These are phyloP conservation scores for Balakata baccata DNA, from an alignment of 345 rosid species.

Conservation along the genomic window DNA sequence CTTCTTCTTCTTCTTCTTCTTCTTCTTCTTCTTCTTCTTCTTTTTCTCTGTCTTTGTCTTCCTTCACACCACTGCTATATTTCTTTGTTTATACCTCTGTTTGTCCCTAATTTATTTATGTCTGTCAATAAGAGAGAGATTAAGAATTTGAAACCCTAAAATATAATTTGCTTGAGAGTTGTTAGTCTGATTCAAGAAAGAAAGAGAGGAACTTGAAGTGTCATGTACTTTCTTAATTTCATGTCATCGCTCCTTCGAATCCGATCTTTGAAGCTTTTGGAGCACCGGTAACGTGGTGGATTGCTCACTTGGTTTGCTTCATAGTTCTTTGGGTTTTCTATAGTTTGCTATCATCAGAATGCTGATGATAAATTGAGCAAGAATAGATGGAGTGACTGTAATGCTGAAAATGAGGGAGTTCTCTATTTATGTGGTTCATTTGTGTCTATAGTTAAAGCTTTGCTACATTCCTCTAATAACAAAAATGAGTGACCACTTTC, in stretches of 20 bases:
- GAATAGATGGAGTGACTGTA: constrained; percentile 29
- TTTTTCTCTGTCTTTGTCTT: too few relatives aligned
- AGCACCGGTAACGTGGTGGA: constrained; percentile 82
- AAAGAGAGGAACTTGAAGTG: too few relatives aligned
- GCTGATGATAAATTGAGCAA: constrained; percentile 33
- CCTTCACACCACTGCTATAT: too few relatives aligned
- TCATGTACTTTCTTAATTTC: too few relatives aligned
- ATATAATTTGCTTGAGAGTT: background rate
- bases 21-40: too few relatives aligned
- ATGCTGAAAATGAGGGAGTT: constrained; percentile 11
- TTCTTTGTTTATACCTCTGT: too few relatives aligned
- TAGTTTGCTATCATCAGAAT: constrained; percentile 29
- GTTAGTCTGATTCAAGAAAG: too few relatives aligned
- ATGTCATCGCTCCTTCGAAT: too few relatives aligned
- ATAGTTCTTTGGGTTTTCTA: constrained; percentile 44
- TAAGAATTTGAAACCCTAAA: background rate
- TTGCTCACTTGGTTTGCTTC: constrained; percentile 93
- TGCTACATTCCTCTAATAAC: constrained; percentile 7
- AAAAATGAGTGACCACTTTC: constrained; percentile 92
- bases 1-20: too few relatives aligned
- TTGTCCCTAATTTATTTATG: too few relatives aligned
- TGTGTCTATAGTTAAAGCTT: constrained; percentile 23
- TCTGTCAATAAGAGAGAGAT: background rate
- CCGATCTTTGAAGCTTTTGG: constrained; percentile 39
- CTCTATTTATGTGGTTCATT: constrained; percentile 25